phyloP scores from a whole-genome alignment of 768 basidiomycete species.

The Leccinum truebloodii region DNA sequence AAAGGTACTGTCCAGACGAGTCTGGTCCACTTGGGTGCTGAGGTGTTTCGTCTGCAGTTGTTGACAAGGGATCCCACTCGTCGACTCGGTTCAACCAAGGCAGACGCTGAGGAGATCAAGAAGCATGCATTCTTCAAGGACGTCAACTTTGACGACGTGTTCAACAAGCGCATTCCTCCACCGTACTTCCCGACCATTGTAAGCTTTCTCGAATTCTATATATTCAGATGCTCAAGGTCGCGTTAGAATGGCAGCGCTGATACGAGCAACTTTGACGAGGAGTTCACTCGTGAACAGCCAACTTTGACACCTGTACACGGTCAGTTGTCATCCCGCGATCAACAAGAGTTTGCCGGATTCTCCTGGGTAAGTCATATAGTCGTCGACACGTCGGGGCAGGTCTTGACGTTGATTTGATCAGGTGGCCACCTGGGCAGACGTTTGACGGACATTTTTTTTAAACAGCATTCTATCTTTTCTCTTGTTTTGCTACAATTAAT shows the following conservation, averaged over 20 bases:
- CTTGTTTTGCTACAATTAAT: conserved; percentile 37
- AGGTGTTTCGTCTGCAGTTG: conserved; percentile 56
- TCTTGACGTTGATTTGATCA: background rate
- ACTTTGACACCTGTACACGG: conserved; percentile 97
- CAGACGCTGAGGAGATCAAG: conserved; percentile 97
- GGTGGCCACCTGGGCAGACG: conserved; percentile 60
- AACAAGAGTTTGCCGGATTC: conserved; percentile 95
- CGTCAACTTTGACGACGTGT: conserved; percentile 94
- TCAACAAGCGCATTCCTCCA: conserved; percentile 95
- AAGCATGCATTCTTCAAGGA: conserved; percentile 98
- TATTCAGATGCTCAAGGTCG: conserved; percentile 9
- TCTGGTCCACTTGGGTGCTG: conserved; percentile 4
- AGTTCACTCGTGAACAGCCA: conserved; percentile 96
- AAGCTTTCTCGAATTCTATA: conserved; percentile 33
- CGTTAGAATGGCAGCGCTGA: conserved; percentile 78
- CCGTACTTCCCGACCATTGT: conserved; percentile 98
- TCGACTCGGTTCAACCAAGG: conserved; percentile 87
- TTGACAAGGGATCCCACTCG: conserved; percentile 89
- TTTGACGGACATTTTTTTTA: conserved; percentile 34
- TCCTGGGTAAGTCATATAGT: conserved; percentile 67
- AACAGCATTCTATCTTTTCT: conserved; percentile 29
- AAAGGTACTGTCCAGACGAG: conserved; percentile 54
- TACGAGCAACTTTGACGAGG: conserved; percentile 94
- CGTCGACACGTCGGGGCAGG: background rate
- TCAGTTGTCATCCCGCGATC: conserved; percentile 85